Conservation (phyloP, 176 grass and related monocot genomes). For the Pontederia paniculata region DNA sequence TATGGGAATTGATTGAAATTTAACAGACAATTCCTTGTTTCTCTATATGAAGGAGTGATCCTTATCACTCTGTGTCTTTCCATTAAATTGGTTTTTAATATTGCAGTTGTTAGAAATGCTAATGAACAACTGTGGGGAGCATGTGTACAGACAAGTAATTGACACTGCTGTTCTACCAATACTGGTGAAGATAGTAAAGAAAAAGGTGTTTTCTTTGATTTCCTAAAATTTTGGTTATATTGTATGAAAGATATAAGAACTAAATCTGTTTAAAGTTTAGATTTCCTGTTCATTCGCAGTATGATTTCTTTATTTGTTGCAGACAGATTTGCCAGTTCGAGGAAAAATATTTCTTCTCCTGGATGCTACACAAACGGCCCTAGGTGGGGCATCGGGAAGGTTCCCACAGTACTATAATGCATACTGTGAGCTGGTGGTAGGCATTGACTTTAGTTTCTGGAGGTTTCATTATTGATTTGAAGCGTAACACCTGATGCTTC, state of each 20-base stretch:
- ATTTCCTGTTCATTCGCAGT: background rate
- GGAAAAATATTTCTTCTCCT: slow-evolving; percentile 97
- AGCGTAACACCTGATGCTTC: too few species aligned
- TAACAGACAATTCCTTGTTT: background rate
- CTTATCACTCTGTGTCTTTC: background rate
- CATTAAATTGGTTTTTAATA: slow-evolving; percentile 13
- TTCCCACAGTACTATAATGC: slow-evolving; percentile 87
- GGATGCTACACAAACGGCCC: slow-evolving; percentile 86
- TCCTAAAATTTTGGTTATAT: background rate
- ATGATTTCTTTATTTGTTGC: slow-evolving; percentile 17
- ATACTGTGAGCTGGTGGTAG: slow-evolving; percentile 95
- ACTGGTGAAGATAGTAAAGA: slow-evolving; percentile 99
- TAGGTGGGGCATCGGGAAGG: slow-evolving; percentile 86
- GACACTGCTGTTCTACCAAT: slow-evolving; percentile 75
- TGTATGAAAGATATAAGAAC: background rate
- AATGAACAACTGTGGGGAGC: slow-evolving; percentile 89
- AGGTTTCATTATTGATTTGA: slow-evolving; percentile 6
- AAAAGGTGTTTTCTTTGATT: slow-evolving; percentile 51
- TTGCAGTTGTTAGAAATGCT: slow-evolving; percentile 96
- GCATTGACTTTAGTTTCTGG: background rate
- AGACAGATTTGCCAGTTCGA: slow-evolving; percentile 79
- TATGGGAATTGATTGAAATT: background rate
- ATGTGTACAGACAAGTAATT: slow-evolving; percentile 66
- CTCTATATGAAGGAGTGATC: background rate
- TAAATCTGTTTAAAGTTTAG: background rate